Conservation (phyloP, 352 stramenopile species). For the Globisporangium perplexum region DNA sequence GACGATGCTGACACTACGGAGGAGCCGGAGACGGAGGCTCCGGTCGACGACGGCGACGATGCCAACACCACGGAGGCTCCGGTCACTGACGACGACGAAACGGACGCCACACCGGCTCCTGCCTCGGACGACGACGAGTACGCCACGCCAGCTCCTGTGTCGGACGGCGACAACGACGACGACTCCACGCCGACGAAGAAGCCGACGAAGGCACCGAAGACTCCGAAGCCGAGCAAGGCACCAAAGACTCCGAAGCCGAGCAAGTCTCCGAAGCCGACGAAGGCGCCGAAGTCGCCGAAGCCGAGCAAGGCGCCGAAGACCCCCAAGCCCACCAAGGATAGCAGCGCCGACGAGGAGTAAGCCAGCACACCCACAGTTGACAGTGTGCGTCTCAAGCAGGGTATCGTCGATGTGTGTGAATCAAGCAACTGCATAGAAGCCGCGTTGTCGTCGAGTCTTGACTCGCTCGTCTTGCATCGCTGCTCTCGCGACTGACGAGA, state of each 20-base stretch:
- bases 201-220: not conserved
- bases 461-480: too few species aligned
- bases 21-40: not conserved
- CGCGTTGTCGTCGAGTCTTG: too few species aligned
- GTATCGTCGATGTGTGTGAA: too few species aligned
- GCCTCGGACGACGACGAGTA: too few species aligned
- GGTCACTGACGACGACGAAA: not conserved
- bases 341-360: too few species aligned
- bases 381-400: too few species aligned
- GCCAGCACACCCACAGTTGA: too few species aligned
- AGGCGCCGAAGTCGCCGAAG: slow-evolving; percentile 3
- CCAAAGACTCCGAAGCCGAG: slow-evolving; percentile 2
- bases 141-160: too few species aligned
- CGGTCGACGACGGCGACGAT: not conserved
- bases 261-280: too few species aligned
- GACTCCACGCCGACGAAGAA: too few species aligned
- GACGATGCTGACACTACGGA: not conserved
- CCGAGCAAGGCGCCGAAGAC: slow-evolving; percentile 1
- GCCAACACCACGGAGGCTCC: not conserved
- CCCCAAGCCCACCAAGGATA: not conserved
- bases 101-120: not conserved
- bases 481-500: too few species aligned
- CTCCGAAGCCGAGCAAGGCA: slow-evolving; percentile 1
- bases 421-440: too few species aligned
- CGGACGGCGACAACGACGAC: not conserved